Evolutionary conservation across 2,329 filamentous ascomycete species (phyloP).

Genomic region (Phyllosticta citribraziliensis): DNA sequence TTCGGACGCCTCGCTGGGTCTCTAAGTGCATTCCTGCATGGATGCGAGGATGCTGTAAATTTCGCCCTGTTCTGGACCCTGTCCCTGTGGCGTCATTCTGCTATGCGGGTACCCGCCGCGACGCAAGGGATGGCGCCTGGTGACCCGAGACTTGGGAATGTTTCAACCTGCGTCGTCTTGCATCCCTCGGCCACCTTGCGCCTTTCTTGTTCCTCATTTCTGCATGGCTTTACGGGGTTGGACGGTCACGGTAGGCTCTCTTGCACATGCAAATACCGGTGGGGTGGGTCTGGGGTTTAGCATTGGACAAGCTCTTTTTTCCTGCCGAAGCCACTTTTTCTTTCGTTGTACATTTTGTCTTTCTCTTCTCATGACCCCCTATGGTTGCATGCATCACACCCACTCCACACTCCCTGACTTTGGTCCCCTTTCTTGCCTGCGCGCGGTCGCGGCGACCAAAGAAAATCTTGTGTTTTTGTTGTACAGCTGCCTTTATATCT

Average conservation of each 20-base stretch:
- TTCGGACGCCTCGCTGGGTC: conserved; percentile 2
- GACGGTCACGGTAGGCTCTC: not conserved
- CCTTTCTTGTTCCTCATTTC: not conserved
- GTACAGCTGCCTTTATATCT: not conserved
- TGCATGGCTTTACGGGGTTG: not conserved
- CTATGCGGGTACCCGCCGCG: not conserved
- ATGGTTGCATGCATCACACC: not conserved
- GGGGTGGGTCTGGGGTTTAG: not conserved
- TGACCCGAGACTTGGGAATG: not conserved
- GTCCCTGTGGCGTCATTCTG: not conserved
- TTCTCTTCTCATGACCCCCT: not conserved
- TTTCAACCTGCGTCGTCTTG: not conserved
- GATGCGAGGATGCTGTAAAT: not conserved
- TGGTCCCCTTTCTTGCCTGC: not conserved
- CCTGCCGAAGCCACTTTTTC: not conserved
- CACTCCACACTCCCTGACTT: not conserved
- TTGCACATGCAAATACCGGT: not conserved
- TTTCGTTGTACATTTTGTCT: not conserved
- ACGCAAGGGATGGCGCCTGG: not conserved
- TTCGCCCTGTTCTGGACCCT: not conserved
- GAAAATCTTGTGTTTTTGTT: not conserved
- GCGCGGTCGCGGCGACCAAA: not conserved
- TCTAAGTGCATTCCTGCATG: not conserved
- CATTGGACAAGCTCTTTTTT: not conserved
- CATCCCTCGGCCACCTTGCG: not conserved